phyloP scores from a whole-genome alignment of 2,329 filamentous ascomycete genomes.

The Alternaria novae-zelandiae region DNA sequence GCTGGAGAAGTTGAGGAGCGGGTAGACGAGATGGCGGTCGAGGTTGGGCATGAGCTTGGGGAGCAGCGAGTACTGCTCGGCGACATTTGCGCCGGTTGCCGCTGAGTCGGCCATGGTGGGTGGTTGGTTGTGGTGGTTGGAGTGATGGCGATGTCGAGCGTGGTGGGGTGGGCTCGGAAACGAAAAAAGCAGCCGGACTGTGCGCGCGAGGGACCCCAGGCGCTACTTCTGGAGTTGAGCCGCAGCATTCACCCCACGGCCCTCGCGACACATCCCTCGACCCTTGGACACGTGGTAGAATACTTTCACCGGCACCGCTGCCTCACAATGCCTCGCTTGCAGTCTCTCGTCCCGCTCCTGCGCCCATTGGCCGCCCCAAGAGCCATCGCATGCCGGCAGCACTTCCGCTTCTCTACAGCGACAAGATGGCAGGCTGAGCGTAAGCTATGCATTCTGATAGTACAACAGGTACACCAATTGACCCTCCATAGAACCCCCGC shows the following conservation, averaged over 20 bases:
- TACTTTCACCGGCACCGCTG: neutral
- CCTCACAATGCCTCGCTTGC: constrained; percentile 43
- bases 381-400: constrained; percentile 44
- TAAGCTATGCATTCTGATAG: constrained; percentile 16
- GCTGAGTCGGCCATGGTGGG: constrained; percentile 50
- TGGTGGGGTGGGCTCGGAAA: constrained; percentile 17
- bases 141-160: constrained; percentile 16
- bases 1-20: constrained; percentile 89
- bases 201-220: constrained; percentile 44
- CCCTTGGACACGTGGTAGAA: neutral
- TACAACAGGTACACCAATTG: neutral
- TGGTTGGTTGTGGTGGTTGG: constrained; percentile 16
- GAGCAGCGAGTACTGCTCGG: constrained; percentile 78
- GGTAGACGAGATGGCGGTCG: constrained; percentile 95
- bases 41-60: constrained; percentile 90
- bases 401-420: constrained; percentile 51
- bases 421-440: constrained; percentile 34
- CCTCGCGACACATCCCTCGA: neutral
- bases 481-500: constrained; percentile 16
- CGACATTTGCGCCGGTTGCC: constrained; percentile 57
- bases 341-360: constrained; percentile 49
- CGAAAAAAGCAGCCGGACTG: constrained; percentile 41
- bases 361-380: constrained; percentile 49
- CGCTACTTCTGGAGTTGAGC: constrained; percentile 47
- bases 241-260: constrained; percentile 10